Conservation (phyloP, 1,139 yeast species). For the Suhomyces terraborum region DNA sequence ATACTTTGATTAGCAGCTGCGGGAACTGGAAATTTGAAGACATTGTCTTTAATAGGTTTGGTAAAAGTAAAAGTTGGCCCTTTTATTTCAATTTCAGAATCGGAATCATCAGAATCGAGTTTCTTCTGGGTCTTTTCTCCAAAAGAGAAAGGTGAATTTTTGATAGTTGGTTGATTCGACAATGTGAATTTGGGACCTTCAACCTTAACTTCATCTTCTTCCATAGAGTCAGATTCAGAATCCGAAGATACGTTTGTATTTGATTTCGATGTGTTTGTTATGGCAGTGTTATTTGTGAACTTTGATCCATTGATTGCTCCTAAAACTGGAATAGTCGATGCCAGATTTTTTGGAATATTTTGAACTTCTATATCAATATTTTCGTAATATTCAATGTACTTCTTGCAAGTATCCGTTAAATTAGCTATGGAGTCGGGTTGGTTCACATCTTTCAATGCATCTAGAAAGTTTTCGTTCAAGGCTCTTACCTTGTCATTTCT, state of each 20-base stretch:
- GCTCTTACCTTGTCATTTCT: conserved; percentile 57
- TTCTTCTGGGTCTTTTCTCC: conserved; percentile 46
- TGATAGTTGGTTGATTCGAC: conserved; percentile 52
- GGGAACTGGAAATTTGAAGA: conserved; percentile 44
- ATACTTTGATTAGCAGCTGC: neutral
- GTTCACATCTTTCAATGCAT: conserved; percentile 47
- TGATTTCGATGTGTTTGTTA: neutral
- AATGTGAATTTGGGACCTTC: conserved; percentile 71
- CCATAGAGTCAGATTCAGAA: conserved; percentile 44
- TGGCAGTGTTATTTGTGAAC: neutral
- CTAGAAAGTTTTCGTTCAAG: conserved; percentile 64
- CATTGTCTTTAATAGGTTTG: conserved; percentile 48
- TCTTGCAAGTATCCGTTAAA: conserved; percentile 56
- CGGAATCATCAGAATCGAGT: conserved; percentile 49
- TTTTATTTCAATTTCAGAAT: conserved; percentile 58
- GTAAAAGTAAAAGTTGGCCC: conserved; percentile 66
- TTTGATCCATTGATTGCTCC: neutral
- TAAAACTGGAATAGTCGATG: neutral
- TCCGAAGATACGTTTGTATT: conserved; percentile 18
- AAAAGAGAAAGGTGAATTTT: conserved; percentile 60
- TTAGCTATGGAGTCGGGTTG: conserved; percentile 55
- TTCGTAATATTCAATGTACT: conserved; percentile 61
- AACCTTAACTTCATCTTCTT: conserved; percentile 45
- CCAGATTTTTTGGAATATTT: too few species aligned
- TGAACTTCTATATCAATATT: too few species aligned